Evolutionary conservation across 345 rosid species (phyloP).

Genomic region (Bruguiera sexangula): DNA sequence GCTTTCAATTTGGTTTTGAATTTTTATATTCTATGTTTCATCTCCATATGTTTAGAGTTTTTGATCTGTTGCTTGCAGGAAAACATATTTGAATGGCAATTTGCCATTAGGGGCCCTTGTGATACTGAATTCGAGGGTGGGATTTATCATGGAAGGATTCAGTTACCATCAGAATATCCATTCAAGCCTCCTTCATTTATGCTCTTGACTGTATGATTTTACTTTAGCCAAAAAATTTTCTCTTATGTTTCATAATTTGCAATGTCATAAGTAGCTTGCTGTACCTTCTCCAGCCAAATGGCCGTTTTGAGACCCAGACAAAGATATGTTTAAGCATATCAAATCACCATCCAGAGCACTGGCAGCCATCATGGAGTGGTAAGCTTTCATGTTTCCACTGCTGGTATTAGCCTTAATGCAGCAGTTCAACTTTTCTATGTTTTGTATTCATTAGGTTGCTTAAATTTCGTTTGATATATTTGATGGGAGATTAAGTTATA

Average conservation of each 20-base stretch:
- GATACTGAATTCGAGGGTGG: conserved; percentile 96
- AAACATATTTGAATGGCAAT: conserved; percentile 98
- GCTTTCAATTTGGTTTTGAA: not conserved
- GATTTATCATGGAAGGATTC: conserved; percentile 96
- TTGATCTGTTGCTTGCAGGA: conserved; percentile 45
- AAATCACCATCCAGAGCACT: conserved; percentile 96
- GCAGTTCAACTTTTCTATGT: too few relatives aligned
- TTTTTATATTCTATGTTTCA: not conserved
- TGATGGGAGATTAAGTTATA: not conserved
- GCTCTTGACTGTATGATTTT: conserved; percentile 65
- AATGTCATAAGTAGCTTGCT: conserved; percentile 14
- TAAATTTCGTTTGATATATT: not conserved
- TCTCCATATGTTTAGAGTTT: not conserved
- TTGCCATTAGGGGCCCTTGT: conserved; percentile 78
- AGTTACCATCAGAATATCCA: conserved; percentile 89
- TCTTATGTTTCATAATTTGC: not conserved
- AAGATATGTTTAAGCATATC: conserved; percentile 96
- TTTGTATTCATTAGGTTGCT: not conserved
- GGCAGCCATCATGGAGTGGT: conserved; percentile 99
- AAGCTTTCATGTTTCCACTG: conserved; percentile 12
- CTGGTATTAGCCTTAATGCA: not conserved
- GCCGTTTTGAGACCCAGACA: conserved; percentile 90
- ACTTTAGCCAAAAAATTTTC: not conserved
- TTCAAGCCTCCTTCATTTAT: conserved; percentile 97
- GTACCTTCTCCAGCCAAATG: conserved; percentile 64